Base-by-base conservation (phyloP, 352 stramenopile genomes). In the Phytophthora constricta region DNA sequence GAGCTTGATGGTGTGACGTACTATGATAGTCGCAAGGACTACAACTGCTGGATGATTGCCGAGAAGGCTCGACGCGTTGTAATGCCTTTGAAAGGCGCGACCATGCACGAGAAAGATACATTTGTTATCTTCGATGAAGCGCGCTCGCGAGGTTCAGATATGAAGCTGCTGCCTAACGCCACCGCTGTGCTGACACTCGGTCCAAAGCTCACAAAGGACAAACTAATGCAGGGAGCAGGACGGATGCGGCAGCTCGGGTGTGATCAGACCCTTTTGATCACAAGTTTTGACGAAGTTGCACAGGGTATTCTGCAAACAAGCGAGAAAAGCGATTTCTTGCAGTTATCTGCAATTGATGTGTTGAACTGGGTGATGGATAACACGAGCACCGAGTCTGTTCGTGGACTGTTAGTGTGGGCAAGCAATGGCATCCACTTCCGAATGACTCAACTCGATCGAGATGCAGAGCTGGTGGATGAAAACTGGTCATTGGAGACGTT, bases 101-200 rank as follows among this genome's bases (percentile, higher is more conserved):
- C 89, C 2, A 80, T 98, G 20, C 63, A 66, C 0, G 91, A 97
- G 47, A 65, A 79, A n/a, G 83, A 97, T 41, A 86, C 89, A 4
- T 98, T 98, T 71, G 89, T 92, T 19, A 87, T 97, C 43, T 98
- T 97, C 70, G 92, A 98, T 67, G 91, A 98, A 46, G 87, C 89
- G 9, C 87, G 89, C 1, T 94, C 90, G 41, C 77, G 91, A 48
- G 92, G 91, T 1, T 87, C 91, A 0, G 92, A 98, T 63, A 89
- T 98, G 79, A 97, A 97, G 64, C 64, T 98, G 3, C 57, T 68
- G 16, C n/a, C 58, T 16, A 43, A 93, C 9, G 86, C 87, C 4
- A 55, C 89, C 5, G 92, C 89, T 11, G 54, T 97, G 49, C 49
- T 97, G 20, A 98, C 92, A 2, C 70, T 98, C 1, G 91, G 89